Conservation (phyloP, 805 yeast genomes). For the Yarrowia osloensis region DNA sequence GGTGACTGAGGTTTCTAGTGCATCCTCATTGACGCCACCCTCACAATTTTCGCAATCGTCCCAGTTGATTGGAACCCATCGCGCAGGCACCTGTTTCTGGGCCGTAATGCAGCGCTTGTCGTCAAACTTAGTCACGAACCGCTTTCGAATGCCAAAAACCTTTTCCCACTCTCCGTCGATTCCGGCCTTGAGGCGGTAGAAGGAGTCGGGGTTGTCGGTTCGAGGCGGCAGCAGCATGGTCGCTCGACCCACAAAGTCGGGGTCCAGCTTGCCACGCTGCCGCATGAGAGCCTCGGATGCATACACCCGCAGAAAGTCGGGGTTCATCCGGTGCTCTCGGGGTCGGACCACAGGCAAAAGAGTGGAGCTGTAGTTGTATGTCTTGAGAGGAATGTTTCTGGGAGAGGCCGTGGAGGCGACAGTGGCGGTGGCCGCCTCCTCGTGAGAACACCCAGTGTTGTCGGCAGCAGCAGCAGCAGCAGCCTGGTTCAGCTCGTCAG, state of each 20-base stretch:
- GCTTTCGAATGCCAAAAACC: constrained; percentile 37
- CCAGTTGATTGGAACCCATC: constrained; percentile 15
- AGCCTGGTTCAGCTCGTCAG: constrained; percentile 11
- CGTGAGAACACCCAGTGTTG: not conserved
- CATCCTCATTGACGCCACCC: not conserved
- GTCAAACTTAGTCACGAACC: constrained; percentile 34
- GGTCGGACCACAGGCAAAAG: constrained; percentile 39
- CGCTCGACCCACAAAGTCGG: constrained; percentile 41
- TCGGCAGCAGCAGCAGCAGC: constrained; percentile 16
- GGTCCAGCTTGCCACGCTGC: constrained; percentile 41
- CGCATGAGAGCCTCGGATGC: constrained; percentile 44
- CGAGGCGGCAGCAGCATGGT: constrained; percentile 42
- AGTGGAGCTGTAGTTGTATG: constrained; percentile 41
- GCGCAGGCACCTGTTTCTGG: constrained; percentile 21
- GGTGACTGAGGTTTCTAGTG: not conserved
- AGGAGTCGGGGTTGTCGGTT: constrained; percentile 25
- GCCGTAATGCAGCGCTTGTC: constrained; percentile 10
- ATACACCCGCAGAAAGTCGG: constrained; percentile 42
- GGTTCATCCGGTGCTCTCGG: constrained; percentile 42
- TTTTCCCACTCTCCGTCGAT: constrained; percentile 35
- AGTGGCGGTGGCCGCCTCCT: not conserved
- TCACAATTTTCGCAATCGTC: constrained; percentile 7
- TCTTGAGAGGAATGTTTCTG: constrained; percentile 36
- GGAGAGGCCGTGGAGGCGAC: not conserved
- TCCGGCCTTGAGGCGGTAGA: constrained; percentile 26